Base-by-base conservation (phyloP, 345 rosid species). In the Ailanthus altissimus region DNA sequence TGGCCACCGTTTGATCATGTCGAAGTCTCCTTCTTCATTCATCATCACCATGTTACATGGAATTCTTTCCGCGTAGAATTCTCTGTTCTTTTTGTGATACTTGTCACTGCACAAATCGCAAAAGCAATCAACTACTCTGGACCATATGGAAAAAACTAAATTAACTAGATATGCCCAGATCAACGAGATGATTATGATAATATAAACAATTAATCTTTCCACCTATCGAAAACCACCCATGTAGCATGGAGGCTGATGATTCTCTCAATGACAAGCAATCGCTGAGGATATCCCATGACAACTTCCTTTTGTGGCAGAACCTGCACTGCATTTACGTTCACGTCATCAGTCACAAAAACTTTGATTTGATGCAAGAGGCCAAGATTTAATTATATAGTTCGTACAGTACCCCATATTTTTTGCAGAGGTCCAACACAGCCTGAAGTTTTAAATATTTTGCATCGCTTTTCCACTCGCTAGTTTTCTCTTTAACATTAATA, bases 191-290 rank as follows among this genome's bases (percentile, higher is more conserved):
- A 32, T n/a, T n/a, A n/a, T 32, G 38, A 32, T 32, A 3, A 32
- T 32, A 32, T 32, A 32, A 32, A 32, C 38, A 32, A 1, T 32
- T 32, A 1, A 32, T 32, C 38, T 32, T 32, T 32, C 38, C 13
- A 84, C 92, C 86, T 77, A 47, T 87, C 89, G 21, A 87, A 84
- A 5, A 87, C 82, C 2, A 86, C 93, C 87, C 93, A 84, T 58
- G 87, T 75, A 1, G 89, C 83, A 6, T 82, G 83, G 62, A 84
- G 87, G 78, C 77, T 84, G 14, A 83, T 61, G 69, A 85, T 82
- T 66, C 80, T 83, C 78, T 84, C 86, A 1, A 72, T 81, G 40
- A 84, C 74, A 9, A 81, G 72, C n/a, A 60, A 68, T 66, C 66
- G 81, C 12, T 75, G 32, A 0, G 90, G 93, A 76, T 83, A 83